Conservation (phyloP, 1,139 yeast genomes). For the Protomyces pachydermus region DNA sequence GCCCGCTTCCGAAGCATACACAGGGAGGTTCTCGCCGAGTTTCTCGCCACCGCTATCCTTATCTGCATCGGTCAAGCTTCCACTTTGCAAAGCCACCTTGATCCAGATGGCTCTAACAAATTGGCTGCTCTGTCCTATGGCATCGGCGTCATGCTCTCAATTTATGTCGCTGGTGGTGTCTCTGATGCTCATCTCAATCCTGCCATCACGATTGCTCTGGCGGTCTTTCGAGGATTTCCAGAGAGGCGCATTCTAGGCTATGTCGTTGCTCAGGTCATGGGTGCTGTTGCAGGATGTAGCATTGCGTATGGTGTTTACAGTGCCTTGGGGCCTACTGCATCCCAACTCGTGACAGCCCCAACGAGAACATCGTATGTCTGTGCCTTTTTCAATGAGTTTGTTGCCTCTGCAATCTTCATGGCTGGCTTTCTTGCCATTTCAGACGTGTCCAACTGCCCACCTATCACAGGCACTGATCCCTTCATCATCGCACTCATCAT, state of each 20-base stretch:
- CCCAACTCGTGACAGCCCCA: neutral
- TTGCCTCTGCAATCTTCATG: neutral
- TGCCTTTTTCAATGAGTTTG: neutral
- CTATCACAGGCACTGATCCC: slow-evolving; percentile 47
- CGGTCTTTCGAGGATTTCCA: neutral
- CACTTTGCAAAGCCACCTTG: neutral
- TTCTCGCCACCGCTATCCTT: neutral
- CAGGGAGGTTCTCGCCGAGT: neutral
- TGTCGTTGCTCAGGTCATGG: neutral
- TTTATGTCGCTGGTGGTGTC: slow-evolving; percentile 36
- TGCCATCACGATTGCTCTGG: slow-evolving; percentile 36
- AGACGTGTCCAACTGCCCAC: slow-evolving; percentile 36
- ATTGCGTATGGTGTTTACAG: neutral
- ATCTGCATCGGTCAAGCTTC: neutral
- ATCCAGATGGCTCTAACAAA: neutral
- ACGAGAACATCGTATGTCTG: neutral
- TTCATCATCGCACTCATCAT: slow-evolving; percentile 45
- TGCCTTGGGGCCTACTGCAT: neutral
- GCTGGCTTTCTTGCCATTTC: slow-evolving; percentile 42
- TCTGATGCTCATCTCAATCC: slow-evolving; percentile 41
- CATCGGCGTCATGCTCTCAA: slow-evolving; percentile 1
- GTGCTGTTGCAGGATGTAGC: neutral
- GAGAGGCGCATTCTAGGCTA: neutral
- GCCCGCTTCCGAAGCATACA: neutral
- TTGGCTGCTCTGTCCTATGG: neutral